A percentile compares a stretch with the other conserved stretches of the same genome.
These are phyloP conservation scores for Hanseniaspora nectarophila DNA, from an alignment of 805 yeast genomes.

Conservation along the genomic window DNA sequence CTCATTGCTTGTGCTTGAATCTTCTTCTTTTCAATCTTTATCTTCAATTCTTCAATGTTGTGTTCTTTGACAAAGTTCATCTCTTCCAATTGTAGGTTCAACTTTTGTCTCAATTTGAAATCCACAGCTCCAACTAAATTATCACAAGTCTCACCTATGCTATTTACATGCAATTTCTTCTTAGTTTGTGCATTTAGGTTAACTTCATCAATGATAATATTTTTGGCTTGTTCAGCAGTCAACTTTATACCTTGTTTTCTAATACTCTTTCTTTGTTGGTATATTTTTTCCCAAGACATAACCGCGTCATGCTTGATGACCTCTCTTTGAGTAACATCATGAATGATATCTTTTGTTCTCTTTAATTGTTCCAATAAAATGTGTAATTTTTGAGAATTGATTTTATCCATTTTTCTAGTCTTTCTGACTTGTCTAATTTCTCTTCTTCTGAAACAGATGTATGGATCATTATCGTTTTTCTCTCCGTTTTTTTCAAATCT, in stretches of 20 bases:
- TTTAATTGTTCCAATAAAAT: slow-evolving; percentile 63
- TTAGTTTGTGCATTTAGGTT: background rate
- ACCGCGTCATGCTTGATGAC: slow-evolving; percentile 26
- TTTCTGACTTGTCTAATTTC: slow-evolving; percentile 92
- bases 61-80: slow-evolving; percentile 4
- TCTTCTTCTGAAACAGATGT: slow-evolving; percentile 88
- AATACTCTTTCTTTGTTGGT: background rate
- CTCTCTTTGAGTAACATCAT: slow-evolving; percentile 60
- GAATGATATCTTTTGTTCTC: slow-evolving; percentile 57
- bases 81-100: slow-evolving; percentile 7
- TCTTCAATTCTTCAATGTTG: slow-evolving; percentile 10
- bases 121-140: background rate
- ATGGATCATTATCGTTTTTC: slow-evolving; percentile 88
- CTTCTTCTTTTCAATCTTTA: slow-evolving; percentile 3
- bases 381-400: slow-evolving; percentile 74
- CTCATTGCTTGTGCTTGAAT: background rate
- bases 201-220: slow-evolving; percentile 4
- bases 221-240: background rate
- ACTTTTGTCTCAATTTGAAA: slow-evolving; percentile 2
- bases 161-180: background rate
- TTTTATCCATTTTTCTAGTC: slow-evolving; percentile 86
- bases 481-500: slow-evolving; percentile 79
- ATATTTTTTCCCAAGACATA: slow-evolving; percentile 6
- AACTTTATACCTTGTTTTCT: background rate
- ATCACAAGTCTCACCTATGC: background rate